A percentile compares a stretch with the other conserved stretches of the same genome.
These are phyloP conservation scores for Lodderomyces theae DNA, from an alignment of 1,139 yeast species.

Conservation along the genomic window DNA sequence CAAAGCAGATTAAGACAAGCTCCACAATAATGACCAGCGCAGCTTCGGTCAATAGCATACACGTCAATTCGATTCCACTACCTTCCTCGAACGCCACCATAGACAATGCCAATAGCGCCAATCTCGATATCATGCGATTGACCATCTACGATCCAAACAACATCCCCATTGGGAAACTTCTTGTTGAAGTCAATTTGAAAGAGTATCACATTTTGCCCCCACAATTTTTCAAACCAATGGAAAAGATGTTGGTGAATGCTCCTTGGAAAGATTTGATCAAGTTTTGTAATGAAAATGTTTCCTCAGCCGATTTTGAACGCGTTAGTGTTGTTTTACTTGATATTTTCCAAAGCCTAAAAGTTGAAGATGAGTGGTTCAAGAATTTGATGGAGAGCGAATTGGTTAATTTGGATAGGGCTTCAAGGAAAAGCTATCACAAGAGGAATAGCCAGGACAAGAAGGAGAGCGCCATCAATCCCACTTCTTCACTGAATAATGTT, in stretches of 20 bases:
- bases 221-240: conserved; percentile 55
- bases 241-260: conserved; percentile 52
- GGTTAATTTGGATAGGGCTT: conserved; percentile 44
- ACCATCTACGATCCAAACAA: conserved; percentile 42
- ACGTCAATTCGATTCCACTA: conserved; percentile 17
- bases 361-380: conserved; percentile 68
- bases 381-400: conserved; percentile 67
- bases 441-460: conserved; percentile 18
- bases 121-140: conserved; percentile 40
- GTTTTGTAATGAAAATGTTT: conserved; percentile 42
- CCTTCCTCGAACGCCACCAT: conserved; percentile 3
- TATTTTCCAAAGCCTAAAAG: conserved; percentile 60
- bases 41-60: conserved; percentile 27
- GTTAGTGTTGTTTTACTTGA: conserved; percentile 57
- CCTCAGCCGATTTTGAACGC: conserved; percentile 51
- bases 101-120: conserved; percentile 9
- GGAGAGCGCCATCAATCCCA: conserved; percentile 6
- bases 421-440: conserved; percentile 37
- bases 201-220: conserved; percentile 64
- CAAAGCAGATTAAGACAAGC: conserved; percentile 31
- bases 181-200: conserved; percentile 51
- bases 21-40: conserved; percentile 36
- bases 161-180: conserved; percentile 56
- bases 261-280: conserved; percentile 50
- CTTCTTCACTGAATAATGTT: conserved; percentile 39